Evolutionary conservation across 208 protist genomes (phyloP).

Genomic region (Acanthamoeba lenticulata): DNA sequence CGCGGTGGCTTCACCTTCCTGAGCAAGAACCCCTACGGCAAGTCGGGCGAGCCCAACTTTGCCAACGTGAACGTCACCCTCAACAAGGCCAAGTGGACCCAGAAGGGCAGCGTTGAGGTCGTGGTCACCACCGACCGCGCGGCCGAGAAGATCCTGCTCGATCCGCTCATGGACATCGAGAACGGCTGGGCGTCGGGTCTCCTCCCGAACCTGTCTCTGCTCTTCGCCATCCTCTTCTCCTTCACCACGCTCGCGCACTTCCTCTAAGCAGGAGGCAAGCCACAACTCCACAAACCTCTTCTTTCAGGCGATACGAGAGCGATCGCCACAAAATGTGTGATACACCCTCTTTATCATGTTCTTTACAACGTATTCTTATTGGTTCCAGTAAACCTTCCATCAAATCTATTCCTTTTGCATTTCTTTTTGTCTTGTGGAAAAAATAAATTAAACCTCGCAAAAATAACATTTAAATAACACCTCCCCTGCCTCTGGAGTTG

Average conservation of each 20-base stretch:
- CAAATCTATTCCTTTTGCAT: no score
- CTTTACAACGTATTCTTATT: no score
- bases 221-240: constrained; percentile 44
- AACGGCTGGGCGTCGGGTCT: not conserved
- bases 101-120: constrained; percentile 40
- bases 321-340: no score
- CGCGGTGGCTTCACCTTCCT: constrained; percentile 38
- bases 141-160: constrained; percentile 11
- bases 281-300: no score
- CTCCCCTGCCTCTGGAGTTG: no score
- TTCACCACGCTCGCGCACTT: not conserved
- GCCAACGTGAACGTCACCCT: constrained; percentile 9
- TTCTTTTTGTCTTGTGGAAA: no score
- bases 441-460: no score
- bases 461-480: no score
- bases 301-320: no score
- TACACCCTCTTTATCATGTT: no score
- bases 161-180: constrained; percentile 63
- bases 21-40: constrained; percentile 58
- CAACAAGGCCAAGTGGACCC: constrained; percentile 41
- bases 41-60: constrained; percentile 40
- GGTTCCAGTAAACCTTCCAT: no score
- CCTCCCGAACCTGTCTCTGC: constrained; percentile 6
- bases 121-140: constrained; percentile 42
- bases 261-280: not conserved